These are phyloP conservation scores for Microbotryum saponariae DNA, from an alignment of 1,284 basidiomycete genomes.

Conservation along the genomic window DNA sequence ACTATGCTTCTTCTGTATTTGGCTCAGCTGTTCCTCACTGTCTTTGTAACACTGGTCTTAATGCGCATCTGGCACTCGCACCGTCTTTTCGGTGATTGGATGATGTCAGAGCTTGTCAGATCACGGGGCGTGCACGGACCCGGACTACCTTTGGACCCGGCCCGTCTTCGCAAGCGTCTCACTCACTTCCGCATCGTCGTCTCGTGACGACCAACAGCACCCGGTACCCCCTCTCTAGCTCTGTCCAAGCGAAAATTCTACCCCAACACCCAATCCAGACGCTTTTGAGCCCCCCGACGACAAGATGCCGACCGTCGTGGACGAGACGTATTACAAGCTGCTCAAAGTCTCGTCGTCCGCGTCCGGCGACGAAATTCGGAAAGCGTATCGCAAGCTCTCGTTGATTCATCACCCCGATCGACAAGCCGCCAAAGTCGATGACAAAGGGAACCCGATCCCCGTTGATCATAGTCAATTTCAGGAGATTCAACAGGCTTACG, in stretches of 20 bases:
- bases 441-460: not conserved
- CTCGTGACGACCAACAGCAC: not conserved
- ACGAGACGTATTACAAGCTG: conserved; percentile 57
- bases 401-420: conserved; percentile 29
- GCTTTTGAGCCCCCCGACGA: not conserved
- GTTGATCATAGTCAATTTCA: conserved; percentile 22
- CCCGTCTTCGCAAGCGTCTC: not conserved
- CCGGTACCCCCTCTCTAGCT: not conserved
- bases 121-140: too few species aligned
- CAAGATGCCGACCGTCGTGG: conserved; percentile 34
- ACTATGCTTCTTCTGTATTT: too few species aligned
- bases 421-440: conserved; percentile 1
- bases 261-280: not conserved
- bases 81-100: too few species aligned
- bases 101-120: too few species aligned
- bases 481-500: conserved; percentile 75
- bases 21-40: too few species aligned
- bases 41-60: too few species aligned
- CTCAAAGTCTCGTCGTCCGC: conserved; percentile 63
- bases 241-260: not conserved
- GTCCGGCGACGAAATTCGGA: conserved; percentile 76
- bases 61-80: too few species aligned
- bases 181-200: not conserved
- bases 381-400: conserved; percentile 59
- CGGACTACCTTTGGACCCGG: not conserved